Conservation (phyloP, 371 early-diverging fungal genomes). For the Saksenaea oblongispora region DNA sequence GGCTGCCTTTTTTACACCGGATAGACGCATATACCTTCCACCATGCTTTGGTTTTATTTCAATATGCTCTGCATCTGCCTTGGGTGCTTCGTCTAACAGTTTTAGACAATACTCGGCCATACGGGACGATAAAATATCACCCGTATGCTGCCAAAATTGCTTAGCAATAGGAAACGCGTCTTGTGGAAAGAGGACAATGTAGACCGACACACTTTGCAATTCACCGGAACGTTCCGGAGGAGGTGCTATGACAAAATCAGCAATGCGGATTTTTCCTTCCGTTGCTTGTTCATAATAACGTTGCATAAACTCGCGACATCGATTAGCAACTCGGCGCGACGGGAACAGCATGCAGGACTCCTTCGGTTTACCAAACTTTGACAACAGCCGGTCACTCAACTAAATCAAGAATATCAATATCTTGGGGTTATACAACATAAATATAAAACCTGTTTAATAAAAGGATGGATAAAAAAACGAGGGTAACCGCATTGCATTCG, state of each 20-base stretch:
- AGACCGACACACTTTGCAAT: constrained; percentile 50
- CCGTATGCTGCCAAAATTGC: constrained; percentile 94
- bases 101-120: constrained; percentile 82
- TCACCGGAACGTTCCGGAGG: constrained; percentile 24
- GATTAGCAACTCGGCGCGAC: constrained; percentile 65
- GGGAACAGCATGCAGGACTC: constrained; percentile 80
- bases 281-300: constrained; percentile 37
- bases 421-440: no score
- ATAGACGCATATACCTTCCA: not conserved
- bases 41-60: constrained; percentile 7
- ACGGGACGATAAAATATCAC: constrained; percentile 86
- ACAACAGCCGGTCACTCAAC: constrained; percentile 49
- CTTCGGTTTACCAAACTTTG: constrained; percentile 65
- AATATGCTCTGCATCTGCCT: not conserved
- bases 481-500: constrained; percentile 90
- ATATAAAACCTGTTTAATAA: constrained; percentile 75
- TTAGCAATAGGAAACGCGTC: constrained; percentile 75
- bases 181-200: constrained; percentile 75
- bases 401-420: no score
- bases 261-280: constrained; percentile 54
- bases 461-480: constrained; percentile 83
- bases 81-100: constrained; percentile 49
- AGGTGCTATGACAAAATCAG: constrained; percentile 60
- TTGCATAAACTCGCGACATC: constrained; percentile 70
- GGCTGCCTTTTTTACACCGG: not conserved